Conservation (phyloP, 2,329 filamentous ascomycete genomes). For the Botrytis byssoidea region DNA sequence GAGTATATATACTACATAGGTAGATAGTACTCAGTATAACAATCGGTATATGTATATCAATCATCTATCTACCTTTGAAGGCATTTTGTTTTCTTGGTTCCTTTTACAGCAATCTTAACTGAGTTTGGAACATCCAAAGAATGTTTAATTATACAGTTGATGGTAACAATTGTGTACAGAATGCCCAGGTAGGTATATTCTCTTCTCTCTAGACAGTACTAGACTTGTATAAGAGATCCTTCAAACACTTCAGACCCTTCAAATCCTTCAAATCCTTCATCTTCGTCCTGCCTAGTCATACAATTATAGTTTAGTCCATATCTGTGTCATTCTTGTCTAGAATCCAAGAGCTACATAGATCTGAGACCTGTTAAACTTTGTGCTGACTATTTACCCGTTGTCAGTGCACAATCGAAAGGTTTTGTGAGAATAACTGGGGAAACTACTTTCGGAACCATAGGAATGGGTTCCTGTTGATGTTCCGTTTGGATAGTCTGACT, state of each 20-base stretch:
- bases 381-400: neutral
- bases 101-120: neutral
- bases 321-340: neutral
- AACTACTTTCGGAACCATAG: neutral
- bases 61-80: neutral
- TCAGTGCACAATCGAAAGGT: conserved; percentile 12
- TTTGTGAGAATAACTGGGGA: neutral
- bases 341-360: neutral
- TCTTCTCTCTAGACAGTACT: neutral
- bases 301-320: neutral
- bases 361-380: conserved; percentile 7
- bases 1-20: neutral
- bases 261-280: neutral
- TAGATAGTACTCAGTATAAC: neutral
- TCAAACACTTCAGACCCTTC: neutral
- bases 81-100: neutral
- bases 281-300: neutral
- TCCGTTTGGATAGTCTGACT: neutral
- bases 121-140: neutral
- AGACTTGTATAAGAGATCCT: neutral
- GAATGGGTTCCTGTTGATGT: conserved; percentile 3
- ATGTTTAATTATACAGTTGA: neutral
- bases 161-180: neutral
- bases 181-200: neutral
- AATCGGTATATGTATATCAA: neutral